Percentiles rank a stretch among this genome's conserved stretches.
Conservation (phyloP, 768 basidiomycete species). For the Auricularia sp. region DNA sequence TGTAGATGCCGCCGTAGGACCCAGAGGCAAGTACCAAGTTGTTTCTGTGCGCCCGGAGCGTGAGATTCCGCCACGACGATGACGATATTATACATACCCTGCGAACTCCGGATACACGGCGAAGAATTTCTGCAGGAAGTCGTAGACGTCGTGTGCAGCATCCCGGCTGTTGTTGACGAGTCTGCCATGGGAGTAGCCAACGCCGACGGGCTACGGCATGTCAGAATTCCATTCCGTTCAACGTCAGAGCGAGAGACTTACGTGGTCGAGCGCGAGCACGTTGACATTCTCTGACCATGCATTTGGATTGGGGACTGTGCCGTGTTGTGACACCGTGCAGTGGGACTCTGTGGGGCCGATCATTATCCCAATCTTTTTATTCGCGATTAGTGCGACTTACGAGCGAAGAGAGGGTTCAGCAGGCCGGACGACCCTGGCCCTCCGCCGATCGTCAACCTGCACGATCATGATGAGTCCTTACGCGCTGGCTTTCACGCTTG, state of each 20-base stretch:
- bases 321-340: conserved; percentile 16
- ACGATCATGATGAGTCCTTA: background rate
- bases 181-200: conserved; percentile 25
- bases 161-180: conserved; percentile 22
- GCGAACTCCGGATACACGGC: conserved; percentile 15
- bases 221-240: background rate
- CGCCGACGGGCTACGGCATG: conserved; percentile 20
- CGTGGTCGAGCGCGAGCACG: conserved; percentile 9
- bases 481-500: background rate
- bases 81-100: too few species aligned
- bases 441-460: conserved; percentile 26
- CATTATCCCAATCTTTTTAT: too few species aligned
- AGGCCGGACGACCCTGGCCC: conserved; percentile 25
- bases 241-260: background rate
- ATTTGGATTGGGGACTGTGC: conserved; percentile 17
- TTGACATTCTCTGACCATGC: conserved; percentile 6
- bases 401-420: conserved; percentile 15
- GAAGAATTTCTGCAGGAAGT: conserved; percentile 28
- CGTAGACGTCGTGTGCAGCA: conserved; percentile 25
- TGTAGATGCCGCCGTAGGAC: conserved; percentile 27
- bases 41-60: background rate
- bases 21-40: conserved; percentile 21
- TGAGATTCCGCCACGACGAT: too few species aligned
- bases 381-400: background rate
- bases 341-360: conserved; percentile 13